Evolutionary conservation across 805 yeast species (phyloP).

Genomic region (Priceomyces medius): DNA sequence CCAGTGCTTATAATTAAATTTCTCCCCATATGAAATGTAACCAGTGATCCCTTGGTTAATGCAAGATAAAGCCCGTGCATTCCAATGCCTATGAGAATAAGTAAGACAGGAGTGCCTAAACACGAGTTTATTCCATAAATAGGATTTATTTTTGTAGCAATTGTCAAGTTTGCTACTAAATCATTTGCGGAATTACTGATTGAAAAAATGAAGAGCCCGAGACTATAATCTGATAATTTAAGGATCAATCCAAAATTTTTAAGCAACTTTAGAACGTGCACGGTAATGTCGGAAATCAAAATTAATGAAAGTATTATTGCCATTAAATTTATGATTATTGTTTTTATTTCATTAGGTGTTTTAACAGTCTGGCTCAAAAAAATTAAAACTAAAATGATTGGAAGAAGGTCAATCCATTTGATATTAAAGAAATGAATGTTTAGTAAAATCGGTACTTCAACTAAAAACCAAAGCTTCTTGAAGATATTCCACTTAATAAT

Average conservation of each 20-base stretch:
- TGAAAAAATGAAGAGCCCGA: constrained; percentile 50
- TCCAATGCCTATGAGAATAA: constrained; percentile 52
- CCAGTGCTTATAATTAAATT: constrained; percentile 25
- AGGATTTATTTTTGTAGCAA: constrained; percentile 39
- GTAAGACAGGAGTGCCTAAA: constrained; percentile 52
- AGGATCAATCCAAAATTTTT: constrained; percentile 47
- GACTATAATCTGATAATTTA: constrained; percentile 43
- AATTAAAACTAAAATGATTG: constrained; percentile 6
- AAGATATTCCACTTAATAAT: not conserved
- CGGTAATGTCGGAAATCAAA: constrained; percentile 26
- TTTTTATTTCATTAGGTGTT: not conserved
- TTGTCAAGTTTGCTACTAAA: constrained; percentile 48
- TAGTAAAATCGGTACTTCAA: constrained; percentile 18
- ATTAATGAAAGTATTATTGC: constrained; percentile 27
- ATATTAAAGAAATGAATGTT: constrained; percentile 17
- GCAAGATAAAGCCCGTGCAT: constrained; percentile 34
- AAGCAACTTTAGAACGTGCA: constrained; percentile 25
- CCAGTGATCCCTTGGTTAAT: constrained; percentile 6
- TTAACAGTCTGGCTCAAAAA: not conserved
- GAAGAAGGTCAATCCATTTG: constrained; percentile 8
- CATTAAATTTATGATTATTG: constrained; percentile 10
- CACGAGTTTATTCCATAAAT: constrained; percentile 50
- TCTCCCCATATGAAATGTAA: constrained; percentile 18
- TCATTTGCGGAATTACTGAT: constrained; percentile 54
- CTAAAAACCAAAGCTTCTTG: constrained; percentile 14